Base-by-base conservation (phyloP, 2,329 filamentous ascomycete species). In the Aspergillus vadensis region DNA sequence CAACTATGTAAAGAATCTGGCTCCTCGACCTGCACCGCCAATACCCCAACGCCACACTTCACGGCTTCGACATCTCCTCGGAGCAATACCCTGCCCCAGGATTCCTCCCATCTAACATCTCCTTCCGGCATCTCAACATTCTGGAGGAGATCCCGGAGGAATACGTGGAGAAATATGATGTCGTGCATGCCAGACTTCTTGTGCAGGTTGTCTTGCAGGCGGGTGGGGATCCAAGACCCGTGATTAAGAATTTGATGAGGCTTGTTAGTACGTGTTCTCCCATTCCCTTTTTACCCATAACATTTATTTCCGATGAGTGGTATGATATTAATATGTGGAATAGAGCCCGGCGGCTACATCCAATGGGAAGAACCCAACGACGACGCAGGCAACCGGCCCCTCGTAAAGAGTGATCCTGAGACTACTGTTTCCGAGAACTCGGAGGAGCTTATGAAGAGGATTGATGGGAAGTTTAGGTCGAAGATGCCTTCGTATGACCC, bases 161-260 rank as follows among this genome's bases (percentile, higher is more conserved):
- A 3, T 58, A 70, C 2, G 47, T 59, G 9, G 60, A 61, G 5
- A 60, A 63, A 25, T 70, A 70, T 58, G 68, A 71, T 51, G 49
- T 71, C 8, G 66, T 71, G 2, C 67, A 70, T n/a, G 32, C 69
- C 3, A 61, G 63, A 8, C 38, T 64, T 8, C 48, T 61, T 5
- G 32, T 59, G 30, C 57, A 55, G 12, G 44, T 51, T 1, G 43
- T 59, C 3, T 52, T 43, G 17, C 41, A 43, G 5, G 41, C 41
- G 8, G 41, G 41, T 6, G 41, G 41, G 1, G 17, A 43, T 19
- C 41, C 41, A 12, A 17, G 17, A 0, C 41, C 41, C 1, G 41
- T 43, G 41, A 43, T 43, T 19, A 17, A 1, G 17, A 43, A 43
- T 12, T 12, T 43, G 41, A 43, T 43, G 41, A 43, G 12, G 2